A percentile compares a stretch with the other conserved stretches of the same genome.
Evolutionary conservation across 495 filamentous ascomycete species (phyloP).

Genomic region (Neurospora sp.): DNA sequence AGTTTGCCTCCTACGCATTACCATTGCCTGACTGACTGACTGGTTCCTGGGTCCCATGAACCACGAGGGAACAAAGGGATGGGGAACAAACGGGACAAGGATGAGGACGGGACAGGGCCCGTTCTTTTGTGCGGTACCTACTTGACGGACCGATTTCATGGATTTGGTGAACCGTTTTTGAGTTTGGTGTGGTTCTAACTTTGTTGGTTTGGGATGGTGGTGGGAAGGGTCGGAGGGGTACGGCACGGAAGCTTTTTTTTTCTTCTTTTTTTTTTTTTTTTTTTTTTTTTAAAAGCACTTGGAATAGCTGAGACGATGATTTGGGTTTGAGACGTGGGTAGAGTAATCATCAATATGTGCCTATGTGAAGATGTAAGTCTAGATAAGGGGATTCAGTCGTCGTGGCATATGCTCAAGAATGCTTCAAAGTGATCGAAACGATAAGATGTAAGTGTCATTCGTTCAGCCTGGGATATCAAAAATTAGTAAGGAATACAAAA

Average conservation of each 20-base stretch:
- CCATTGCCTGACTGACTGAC: neutral
- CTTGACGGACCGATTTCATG: neutral
- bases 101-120: neutral
- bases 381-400: neutral
- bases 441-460: neutral
- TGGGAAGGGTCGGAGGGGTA: neutral
- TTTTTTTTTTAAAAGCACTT: neutral
- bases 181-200: neutral
- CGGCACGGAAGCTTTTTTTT: neutral
- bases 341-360: constrained; percentile 50
- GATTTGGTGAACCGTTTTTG: neutral
- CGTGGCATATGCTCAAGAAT: neutral
- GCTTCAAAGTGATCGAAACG: neutral
- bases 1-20: neutral
- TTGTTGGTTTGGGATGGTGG: neutral
- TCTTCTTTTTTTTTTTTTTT: neutral
- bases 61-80: neutral
- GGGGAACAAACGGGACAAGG: neutral
- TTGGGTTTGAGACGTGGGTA: constrained; percentile 62
- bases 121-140: neutral
- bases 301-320: neutral
- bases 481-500: neutral
- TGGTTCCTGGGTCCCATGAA: neutral
- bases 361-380: neutral
- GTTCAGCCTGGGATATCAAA: neutral